Conservation (phyloP, 176 grass and related monocot genomes). For the Bolboschoenus planiculmis region DNA sequence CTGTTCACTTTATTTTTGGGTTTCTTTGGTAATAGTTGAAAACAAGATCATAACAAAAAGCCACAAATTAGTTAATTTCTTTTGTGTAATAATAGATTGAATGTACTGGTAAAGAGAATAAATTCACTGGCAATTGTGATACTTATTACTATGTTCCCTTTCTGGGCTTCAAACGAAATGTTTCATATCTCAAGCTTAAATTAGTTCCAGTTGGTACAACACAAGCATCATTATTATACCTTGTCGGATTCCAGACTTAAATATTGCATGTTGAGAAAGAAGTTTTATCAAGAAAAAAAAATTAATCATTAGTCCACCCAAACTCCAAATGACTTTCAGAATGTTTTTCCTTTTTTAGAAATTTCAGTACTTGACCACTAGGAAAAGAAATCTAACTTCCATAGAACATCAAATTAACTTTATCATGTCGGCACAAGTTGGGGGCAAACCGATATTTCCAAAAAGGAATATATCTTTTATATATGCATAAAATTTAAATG, state of each 20-base stretch:
- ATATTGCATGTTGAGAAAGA: neutral
- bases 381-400: neutral
- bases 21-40: neutral
- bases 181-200: neutral
- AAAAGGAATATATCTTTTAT: neutral
- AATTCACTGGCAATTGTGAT: neutral
- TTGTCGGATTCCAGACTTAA: neutral
- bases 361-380: neutral
- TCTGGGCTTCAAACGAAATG: neutral
- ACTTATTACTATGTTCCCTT: neutral
- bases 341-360: neutral
- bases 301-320: neutral
- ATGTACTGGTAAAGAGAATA: neutral
- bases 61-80: neutral
- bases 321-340: neutral
- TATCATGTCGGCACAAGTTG: neutral
- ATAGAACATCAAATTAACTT: neutral
- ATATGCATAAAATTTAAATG: neutral
- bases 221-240: neutral
- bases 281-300: neutral
- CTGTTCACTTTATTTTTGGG: neutral
- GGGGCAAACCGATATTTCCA: neutral
- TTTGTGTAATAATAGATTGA: neutral
- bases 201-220: neutral
- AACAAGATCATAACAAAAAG: neutral